These are phyloP conservation scores for Ustilago vetiveriae DNA, from an alignment of 1,284 basidiomycete species.

Conservation along the genomic window DNA sequence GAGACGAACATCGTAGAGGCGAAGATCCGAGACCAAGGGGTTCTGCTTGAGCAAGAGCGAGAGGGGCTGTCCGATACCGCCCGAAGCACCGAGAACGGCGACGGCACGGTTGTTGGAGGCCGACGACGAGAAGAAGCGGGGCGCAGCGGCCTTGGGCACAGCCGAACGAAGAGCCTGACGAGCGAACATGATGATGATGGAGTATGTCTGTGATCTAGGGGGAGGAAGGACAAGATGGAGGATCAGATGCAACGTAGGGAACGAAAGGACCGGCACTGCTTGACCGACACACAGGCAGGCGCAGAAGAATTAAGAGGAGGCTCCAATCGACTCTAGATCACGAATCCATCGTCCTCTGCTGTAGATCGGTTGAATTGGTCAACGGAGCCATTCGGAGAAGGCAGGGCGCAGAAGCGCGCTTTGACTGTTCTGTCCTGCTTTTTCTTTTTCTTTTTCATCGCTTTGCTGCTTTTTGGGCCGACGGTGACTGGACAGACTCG, in stretches of 20 bases:
- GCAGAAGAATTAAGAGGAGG: neutral
- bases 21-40: conserved; percentile 78
- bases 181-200: conserved; percentile 53
- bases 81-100: conserved; percentile 83
- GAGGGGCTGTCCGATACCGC: conserved; percentile 85
- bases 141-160: conserved; percentile 31
- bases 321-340: neutral
- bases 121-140: conserved; percentile 81
- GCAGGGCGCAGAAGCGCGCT: conserved; percentile 5
- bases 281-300: conserved; percentile 1
- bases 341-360: neutral
- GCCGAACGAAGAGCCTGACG: conserved; percentile 53
- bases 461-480: too few relatives aligned
- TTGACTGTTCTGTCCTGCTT: neutral
- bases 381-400: conserved; percentile 11
- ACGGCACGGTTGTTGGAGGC: conserved; percentile 79
- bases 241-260: conserved; percentile 1
- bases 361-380: neutral
- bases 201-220: neutral
- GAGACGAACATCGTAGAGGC: conserved; percentile 65
- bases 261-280: neutral
- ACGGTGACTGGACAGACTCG: conserved; percentile 9
- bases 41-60: conserved; percentile 87
- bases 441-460: conserved; percentile 1
- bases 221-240: conserved; percentile 21